Base-by-base conservation (phyloP, 208 protist species). In the Trypanosoma grayi region DNA sequence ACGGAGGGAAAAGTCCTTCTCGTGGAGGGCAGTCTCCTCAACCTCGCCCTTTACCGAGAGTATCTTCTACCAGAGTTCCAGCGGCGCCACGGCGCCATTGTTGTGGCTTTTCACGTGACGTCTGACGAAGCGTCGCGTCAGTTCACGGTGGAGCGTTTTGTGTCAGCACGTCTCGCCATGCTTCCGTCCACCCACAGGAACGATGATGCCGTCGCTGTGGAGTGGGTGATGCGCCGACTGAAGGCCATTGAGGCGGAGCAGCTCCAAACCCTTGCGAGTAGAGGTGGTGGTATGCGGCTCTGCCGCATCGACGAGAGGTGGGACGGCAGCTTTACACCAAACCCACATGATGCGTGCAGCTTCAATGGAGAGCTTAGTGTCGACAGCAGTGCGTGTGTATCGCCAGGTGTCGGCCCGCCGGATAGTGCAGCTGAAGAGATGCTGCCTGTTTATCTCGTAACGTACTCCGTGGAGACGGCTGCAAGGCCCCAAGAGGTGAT, bases 1-100 rank as follows among this genome's bases (percentile, higher is more conserved):
- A 40, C 34, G 3, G 73, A 83, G n/a, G 78, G 79, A 0, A 79
- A 77, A 47, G 63, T 73, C 16, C 34, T 89, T 36, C 78, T 83
- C 40, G 43, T 85, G 10, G 82, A 89, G 31, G 82, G 82, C 7
- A 70, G 56, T 50, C 53, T 58, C 10, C 62, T 89, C 10, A 45
- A 69, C 43, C 61, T 89, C 11, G 4, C 73, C 0, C 5, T 52
- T 3, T 80, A 84, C 30, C 40, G 45, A 14, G 14, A 16, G 6
- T 77, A 74, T 40, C 58, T 88, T 27, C 22, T 60, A 11, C 27
- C 41, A 0, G 11, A 48, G 11, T 72, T 65, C 37, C 74, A 77
- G 52, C 5, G 27, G 2, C 24, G 48, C 22, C 39, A 51, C 34
- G 57, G 56, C 16, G 66, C 55, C 39, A 59, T 72, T 65, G 44